Base-by-base conservation (phyloP, 2,329 filamentous ascomycete genomes). In the Colletotrichum magnum region DNA sequence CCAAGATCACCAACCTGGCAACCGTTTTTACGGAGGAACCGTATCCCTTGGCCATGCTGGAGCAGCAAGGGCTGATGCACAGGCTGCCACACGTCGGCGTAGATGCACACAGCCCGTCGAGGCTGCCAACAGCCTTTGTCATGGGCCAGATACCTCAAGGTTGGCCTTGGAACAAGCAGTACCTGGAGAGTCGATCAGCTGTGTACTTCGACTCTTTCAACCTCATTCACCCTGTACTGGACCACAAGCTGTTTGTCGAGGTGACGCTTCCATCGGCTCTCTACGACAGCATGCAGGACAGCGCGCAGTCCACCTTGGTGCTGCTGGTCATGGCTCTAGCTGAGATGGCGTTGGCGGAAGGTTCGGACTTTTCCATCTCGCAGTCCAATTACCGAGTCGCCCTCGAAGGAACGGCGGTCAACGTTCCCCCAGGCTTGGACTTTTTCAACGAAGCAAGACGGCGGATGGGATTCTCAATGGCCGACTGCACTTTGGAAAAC, bases 381-480 rank as follows among this genome's bases (percentile, higher is more conserved):
- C 74, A 13, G 2, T 53, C 50, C 41, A 83, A 13, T 80, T 81
- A 1, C 76, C 81, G 1, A 88, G 87, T 72, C 10, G 54, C 54
- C 36, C 26, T 39, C 18, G 1, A 82, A 83, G 2, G 72, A 77
- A 2, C 79, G 82, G 15, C 80, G 36, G 50, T 28, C 39, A 36
- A 6, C 7, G 16, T 79, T 18, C 88, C 88, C 2, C 89, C 89
- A 0, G 89, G 89, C 0, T 75, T 91, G 3, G 82, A 82, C 1
- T 82, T 89, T 43, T 91, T 90, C 77, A 91, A 91, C 71, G 89
- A 90, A 76, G 89, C 88, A 16, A 82, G 89, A 58, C 85, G 84
- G 67, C 81, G 87, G n/a, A 82, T 90, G 74, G 89, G 89, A 0
- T 90, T 89, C 74, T 81, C 85, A 10, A 74, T 86, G 61, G 85